Conservation (phyloP, 1,139 yeast genomes). For the Geotrichum cucujoidarum region DNA sequence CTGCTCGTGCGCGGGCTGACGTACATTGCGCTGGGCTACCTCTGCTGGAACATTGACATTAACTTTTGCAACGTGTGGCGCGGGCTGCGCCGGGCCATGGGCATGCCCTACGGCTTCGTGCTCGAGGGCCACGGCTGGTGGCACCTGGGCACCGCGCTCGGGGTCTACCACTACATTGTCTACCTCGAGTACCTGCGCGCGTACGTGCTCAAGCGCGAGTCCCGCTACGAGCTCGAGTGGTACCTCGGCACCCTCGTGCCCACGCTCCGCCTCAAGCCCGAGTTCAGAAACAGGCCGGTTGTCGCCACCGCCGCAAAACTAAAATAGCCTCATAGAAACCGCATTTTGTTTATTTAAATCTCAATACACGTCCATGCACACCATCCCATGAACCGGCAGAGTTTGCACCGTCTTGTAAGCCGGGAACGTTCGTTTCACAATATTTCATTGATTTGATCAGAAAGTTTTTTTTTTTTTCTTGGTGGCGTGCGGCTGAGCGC, state of each 20-base stretch:
- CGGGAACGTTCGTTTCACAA: no score
- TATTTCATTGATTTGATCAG: no score
- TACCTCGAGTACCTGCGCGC: slow-evolving; percentile 63
- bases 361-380: no score
- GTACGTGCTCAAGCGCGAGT: slow-evolving; percentile 49
- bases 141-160: slow-evolving; percentile 83
- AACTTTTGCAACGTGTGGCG: slow-evolving; percentile 69
- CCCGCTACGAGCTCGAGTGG: slow-evolving; percentile 52
- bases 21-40: slow-evolving; percentile 67
- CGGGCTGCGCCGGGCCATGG: slow-evolving; percentile 56
- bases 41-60: slow-evolving; percentile 82
- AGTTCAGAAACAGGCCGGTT: background rate
- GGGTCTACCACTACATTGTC: slow-evolving; percentile 63
- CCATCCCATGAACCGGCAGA: no score
- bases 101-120: slow-evolving; percentile 82
- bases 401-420: no score
- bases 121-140: slow-evolving; percentile 98
- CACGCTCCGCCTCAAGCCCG: slow-evolving; percentile 25
- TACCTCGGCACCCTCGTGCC: slow-evolving; percentile 47
- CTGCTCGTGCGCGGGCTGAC: slow-evolving; percentile 54
- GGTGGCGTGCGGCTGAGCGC: no score
- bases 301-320: background rate
- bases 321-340: no score
- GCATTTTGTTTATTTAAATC: no score
- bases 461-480: no score